Base-by-base conservation (phyloP, 331 rosid species). In the Quercus tomentella region DNA sequence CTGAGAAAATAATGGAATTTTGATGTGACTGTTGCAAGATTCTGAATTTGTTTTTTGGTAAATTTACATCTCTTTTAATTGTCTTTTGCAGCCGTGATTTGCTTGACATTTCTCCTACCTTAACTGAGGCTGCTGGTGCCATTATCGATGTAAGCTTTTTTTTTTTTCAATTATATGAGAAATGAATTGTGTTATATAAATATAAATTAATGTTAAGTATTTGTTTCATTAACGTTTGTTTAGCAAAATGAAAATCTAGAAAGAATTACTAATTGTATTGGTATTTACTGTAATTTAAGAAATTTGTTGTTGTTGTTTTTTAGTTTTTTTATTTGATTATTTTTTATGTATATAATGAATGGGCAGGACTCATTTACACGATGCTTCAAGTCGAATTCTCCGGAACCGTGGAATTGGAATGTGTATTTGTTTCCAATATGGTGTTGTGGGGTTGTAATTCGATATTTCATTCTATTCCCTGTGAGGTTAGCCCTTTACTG, bases 351-450 rank as follows among this genome's bases (percentile, higher is more conserved):
- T 18, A 35, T 37, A 14, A 51, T 72, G 73, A 70, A 76, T 81
- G 81, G 22, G 54, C 76, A 95, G 99, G 98, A 95, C 81, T 86
- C 98, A 26, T 93, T 95, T 79, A 93, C 98, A 11, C 83, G 99
- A 77, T 95, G 99, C 87, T 95, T 95, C 92, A 95, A 95, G 87
- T 95, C 99, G 35, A 95, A 89, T 88, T 86, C 98, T 60, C 96
- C 96, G 23, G 99, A 95, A 86, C 97, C 96, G 8, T 95, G 99
- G 97, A 93, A 93, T 84, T 95, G 99, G 99, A 95, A 93, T 82
- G 71, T 93, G 31, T 95, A 95, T 79, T 86, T 93, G 91, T 91
- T 95, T 84, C 99, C 98, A 41, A 74, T 93, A 77, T 95, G 99
- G 99, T 95, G 99, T 88, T 84, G 37, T 25, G 99, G 99, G 57